Conservation (phyloP, 2,329 filamentous ascomycete genomes). For the Colletotrichum nymphaeae region DNA sequence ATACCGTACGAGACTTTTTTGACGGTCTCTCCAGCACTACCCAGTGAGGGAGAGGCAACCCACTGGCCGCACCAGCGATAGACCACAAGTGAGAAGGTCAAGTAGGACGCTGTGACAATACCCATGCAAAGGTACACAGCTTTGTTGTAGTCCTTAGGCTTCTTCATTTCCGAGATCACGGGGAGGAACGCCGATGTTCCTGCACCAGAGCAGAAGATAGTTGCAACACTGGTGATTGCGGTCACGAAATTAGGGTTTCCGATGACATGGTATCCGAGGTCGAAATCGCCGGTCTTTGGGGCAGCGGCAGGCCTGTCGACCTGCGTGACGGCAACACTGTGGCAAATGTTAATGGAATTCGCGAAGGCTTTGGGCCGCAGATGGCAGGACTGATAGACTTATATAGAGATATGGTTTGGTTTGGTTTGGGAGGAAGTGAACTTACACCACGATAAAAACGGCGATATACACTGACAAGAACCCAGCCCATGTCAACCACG, state of each 20-base stretch:
- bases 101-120: conserved; percentile 66
- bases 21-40: conserved; percentile 67
- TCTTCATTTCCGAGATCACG: conserved; percentile 74
- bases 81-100: conserved; percentile 69
- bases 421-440: background rate
- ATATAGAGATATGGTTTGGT: too few species aligned
- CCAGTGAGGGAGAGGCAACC: conserved; percentile 71
- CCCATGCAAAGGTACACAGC: conserved; percentile 69
- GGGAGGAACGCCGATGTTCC: conserved; percentile 71
- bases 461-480: conserved; percentile 69
- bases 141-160: conserved; percentile 69
- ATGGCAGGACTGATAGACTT: too few species aligned
- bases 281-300: conserved; percentile 67
- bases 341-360: background rate
- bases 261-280: conserved; percentile 68
- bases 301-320: conserved; percentile 69
- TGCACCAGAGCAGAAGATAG: conserved; percentile 70
- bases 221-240: conserved; percentile 67
- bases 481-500: conserved; percentile 71
- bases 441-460: conserved; percentile 65
- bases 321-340: conserved; percentile 65
- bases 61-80: conserved; percentile 71
- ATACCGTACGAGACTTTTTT: conserved; percentile 73
- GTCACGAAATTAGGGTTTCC: conserved; percentile 67
- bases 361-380: background rate